A percentile compares a stretch with the other conserved stretches of the same genome.
Conservation (phyloP, 1,284 basidiomycete genomes). For the Inonotus hispidus region DNA sequence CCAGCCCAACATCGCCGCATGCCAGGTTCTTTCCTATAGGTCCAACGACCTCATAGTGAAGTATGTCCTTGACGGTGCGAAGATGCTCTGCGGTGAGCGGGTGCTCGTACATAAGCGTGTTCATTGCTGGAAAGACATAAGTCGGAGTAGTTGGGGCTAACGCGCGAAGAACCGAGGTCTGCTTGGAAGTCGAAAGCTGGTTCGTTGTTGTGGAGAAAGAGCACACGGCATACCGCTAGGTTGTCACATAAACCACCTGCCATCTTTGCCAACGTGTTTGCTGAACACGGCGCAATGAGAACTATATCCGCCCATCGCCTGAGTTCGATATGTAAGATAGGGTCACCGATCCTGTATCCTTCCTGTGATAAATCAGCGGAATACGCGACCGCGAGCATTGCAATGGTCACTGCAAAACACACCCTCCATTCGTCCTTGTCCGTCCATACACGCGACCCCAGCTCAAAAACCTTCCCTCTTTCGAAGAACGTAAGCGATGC, state of each 20-base stretch:
- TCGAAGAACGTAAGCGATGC: constrained; percentile 77
- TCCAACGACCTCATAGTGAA: constrained; percentile 78
- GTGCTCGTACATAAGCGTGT: constrained; percentile 95
- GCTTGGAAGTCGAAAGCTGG: not conserved
- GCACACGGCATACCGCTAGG: constrained; percentile 55
- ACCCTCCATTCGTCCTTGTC: constrained; percentile 91
- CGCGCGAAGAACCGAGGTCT: constrained; percentile 91
- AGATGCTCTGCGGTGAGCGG: constrained; percentile 87
- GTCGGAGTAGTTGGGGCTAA: constrained; percentile 78
- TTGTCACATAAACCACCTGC: constrained; percentile 88
- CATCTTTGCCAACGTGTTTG: constrained; percentile 93
- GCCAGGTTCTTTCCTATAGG: constrained; percentile 85
- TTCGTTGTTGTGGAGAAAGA: constrained; percentile 1
- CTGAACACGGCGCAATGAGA: constrained; percentile 90
- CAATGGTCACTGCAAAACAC: constrained; percentile 31
- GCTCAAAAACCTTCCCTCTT: constrained; percentile 42
- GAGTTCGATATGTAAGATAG: constrained; percentile 95
- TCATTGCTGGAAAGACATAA: constrained; percentile 96
- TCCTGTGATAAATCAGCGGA: constrained; percentile 33
- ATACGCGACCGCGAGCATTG: too few relatives aligned
- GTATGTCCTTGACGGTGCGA: constrained; percentile 59
- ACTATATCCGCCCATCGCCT: constrained; percentile 95
- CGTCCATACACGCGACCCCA: constrained; percentile 73
- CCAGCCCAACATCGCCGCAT: constrained; percentile 90
- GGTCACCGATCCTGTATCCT: constrained; percentile 73